Conservation (phyloP, 1,284 basidiomycete species). For the Ustilago bromivora region DNA sequence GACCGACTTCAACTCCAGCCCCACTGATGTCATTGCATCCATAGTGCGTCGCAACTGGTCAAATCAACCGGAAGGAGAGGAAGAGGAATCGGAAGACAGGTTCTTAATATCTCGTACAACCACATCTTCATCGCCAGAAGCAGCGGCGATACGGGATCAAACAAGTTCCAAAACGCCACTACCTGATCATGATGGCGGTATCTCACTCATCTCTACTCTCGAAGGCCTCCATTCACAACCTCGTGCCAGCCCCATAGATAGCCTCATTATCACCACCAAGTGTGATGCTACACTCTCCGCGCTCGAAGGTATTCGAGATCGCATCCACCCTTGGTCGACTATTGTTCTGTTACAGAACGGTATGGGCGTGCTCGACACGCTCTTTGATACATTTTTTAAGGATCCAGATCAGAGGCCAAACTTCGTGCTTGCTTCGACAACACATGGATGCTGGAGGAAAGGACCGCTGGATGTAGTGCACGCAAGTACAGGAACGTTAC, state of each 20-base stretch:
- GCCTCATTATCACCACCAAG: constrained; percentile 84
- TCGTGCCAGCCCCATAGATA: constrained; percentile 61
- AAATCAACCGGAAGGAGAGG: constrained; percentile 10
- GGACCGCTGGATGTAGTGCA: constrained; percentile 77
- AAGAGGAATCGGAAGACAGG: constrained; percentile 8
- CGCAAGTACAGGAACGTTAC: constrained; percentile 78
- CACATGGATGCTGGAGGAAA: constrained; percentile 78
- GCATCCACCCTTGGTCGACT: constrained; percentile 79
- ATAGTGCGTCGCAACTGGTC: constrained; percentile 21
- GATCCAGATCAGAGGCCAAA: constrained; percentile 81
- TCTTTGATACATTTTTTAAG: constrained; percentile 79
- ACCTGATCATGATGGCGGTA: constrained; percentile 49
- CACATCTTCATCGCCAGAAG: constrained; percentile 8
- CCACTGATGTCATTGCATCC: constrained; percentile 38
- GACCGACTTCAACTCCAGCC: constrained; percentile 48
- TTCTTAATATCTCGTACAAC: constrained; percentile 41
- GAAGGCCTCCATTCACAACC: constrained; percentile 30
- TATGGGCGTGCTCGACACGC: constrained; percentile 87
- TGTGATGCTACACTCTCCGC: constrained; percentile 77
- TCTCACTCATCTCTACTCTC: constrained; percentile 38
- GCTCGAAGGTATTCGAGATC: constrained; percentile 76
- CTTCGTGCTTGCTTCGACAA: constrained; percentile 85
- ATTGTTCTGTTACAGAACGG: constrained; percentile 91
- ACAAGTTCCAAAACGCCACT: constrained; percentile 24
- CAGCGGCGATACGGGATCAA: constrained; percentile 26